phyloP scores from a whole-genome alignment of 1,284 basidiomycete genomes.

The Tetrapyrgos nigripes region DNA sequence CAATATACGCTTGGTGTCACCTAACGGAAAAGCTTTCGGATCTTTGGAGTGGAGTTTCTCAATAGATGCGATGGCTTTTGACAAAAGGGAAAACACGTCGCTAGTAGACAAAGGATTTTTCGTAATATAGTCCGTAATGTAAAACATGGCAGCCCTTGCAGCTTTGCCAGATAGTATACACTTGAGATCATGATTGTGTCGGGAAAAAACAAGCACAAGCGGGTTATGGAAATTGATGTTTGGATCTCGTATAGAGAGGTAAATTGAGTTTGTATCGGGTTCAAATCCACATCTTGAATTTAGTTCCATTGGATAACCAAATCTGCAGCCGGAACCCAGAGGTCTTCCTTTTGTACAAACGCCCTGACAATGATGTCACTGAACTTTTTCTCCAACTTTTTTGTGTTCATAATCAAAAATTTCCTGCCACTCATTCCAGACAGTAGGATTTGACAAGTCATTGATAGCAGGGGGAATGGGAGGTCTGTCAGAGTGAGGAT shows the following conservation, averaged over 20 bases:
- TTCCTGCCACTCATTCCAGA: neutral
- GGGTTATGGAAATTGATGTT: constrained; percentile 34
- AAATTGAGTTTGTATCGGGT: constrained; percentile 24
- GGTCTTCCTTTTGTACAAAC: constrained; percentile 31
- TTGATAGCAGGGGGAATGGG: neutral
- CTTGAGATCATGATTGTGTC: constrained; percentile 38
- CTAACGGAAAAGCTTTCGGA: constrained; percentile 8
- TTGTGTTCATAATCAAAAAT: neutral
- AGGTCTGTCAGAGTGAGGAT: constrained; percentile 6
- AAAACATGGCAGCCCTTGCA: constrained; percentile 34
- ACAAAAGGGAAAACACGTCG: constrained; percentile 10
- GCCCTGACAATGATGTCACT: constrained; percentile 22
- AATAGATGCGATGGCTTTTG: constrained; percentile 28
- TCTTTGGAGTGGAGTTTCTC: constrained; percentile 23
- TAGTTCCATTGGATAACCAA: constrained; percentile 23
- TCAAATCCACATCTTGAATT: constrained; percentile 23
- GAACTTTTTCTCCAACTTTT: constrained; percentile 18
- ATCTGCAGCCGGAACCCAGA: constrained; percentile 23
- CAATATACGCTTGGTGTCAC: constrained; percentile 28
- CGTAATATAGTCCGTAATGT: constrained; percentile 39
- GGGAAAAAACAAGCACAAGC: constrained; percentile 21
- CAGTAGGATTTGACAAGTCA: neutral
- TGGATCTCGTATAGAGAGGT: constrained; percentile 21
- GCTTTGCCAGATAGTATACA: constrained; percentile 33
- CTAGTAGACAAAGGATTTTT: constrained; percentile 31